Percentiles rank a stretch among this genome's conserved stretches.
Conservation (phyloP, 2,329 filamentous ascomycete species). For the Aspergillus pseudoglaucus region DNA sequence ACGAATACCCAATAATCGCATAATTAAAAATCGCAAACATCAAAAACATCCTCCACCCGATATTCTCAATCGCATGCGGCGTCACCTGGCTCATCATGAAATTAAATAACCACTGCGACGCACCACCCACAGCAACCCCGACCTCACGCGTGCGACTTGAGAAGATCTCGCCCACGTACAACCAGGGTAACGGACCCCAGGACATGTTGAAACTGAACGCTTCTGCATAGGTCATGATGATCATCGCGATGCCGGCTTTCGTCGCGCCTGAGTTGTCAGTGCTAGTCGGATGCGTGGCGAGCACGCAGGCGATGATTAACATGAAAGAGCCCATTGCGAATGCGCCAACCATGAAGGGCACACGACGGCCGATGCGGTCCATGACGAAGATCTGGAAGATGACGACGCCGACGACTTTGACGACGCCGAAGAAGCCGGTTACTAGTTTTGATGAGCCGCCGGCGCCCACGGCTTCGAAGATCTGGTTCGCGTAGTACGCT, state of each 20-base stretch:
- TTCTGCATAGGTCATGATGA: conserved; percentile 48
- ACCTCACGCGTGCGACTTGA: conserved; percentile 30
- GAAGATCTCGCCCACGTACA: conserved; percentile 34
- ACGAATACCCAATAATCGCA: conserved; percentile 39
- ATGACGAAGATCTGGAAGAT: conserved; percentile 46
- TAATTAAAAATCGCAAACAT: conserved; percentile 48
- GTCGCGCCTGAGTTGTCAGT: conserved; percentile 26
- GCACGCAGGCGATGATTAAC: conserved; percentile 48
- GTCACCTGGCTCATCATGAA: conserved; percentile 36
- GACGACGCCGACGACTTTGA: conserved; percentile 45
- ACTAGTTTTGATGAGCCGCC: conserved; percentile 43
- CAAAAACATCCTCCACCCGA: conserved; percentile 45
- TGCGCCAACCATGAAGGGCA: conserved; percentile 45
- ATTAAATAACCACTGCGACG: conserved; percentile 36
- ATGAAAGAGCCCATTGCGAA: conserved; percentile 48
- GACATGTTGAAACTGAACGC: conserved; percentile 38
- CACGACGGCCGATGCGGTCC: conserved; percentile 44
- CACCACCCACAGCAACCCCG: conserved; percentile 28
- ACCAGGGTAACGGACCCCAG: conserved; percentile 33
- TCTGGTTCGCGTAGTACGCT: conserved; percentile 49
- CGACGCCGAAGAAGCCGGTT: conserved; percentile 48
- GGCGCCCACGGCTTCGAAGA: conserved; percentile 46
- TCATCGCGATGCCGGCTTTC: conserved; percentile 38
- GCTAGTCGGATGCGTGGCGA: conserved; percentile 39
- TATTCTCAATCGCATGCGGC: conserved; percentile 39